phyloP scores from a whole-genome alignment of 2,329 filamentous ascomycete species.

The Lachnellula subtilissima region DNA sequence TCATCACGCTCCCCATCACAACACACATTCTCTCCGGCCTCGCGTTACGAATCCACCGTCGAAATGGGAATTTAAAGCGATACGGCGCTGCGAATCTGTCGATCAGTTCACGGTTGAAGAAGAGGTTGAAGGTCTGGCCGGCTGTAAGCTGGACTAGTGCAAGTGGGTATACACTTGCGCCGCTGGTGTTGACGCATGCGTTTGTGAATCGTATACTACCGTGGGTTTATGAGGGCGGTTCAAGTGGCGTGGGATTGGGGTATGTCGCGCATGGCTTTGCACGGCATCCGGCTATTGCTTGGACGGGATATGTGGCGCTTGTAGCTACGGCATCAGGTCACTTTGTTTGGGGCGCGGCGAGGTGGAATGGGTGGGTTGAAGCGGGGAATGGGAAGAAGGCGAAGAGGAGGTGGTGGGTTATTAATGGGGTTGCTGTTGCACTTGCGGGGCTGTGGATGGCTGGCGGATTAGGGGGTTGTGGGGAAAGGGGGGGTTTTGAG shows the following conservation, averaged over 20 bases:
- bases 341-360: slow-evolving; percentile 79
- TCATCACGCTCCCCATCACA: slow-evolving; percentile 70
- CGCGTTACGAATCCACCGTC: slow-evolving; percentile 68
- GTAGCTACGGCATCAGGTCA: slow-evolving; percentile 67
- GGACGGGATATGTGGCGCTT: slow-evolving; percentile 63
- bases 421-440: slow-evolving; percentile 60
- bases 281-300: slow-evolving; percentile 61
- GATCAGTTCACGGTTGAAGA: slow-evolving; percentile 39
- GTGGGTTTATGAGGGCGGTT: slow-evolving; percentile 72
- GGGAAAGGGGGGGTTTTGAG: slow-evolving; percentile 65
- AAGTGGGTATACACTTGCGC: slow-evolving; percentile 66
- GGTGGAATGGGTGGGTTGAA: slow-evolving; percentile 67
- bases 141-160: slow-evolving; percentile 62
- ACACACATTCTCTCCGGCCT: slow-evolving; percentile 75
- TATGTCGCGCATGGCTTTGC: slow-evolving; percentile 85
- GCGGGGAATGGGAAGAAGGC: slow-evolving; percentile 46
- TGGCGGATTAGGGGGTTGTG: slow-evolving; percentile 74
- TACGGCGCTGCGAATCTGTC: slow-evolving; percentile 65
- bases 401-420: slow-evolving; percentile 63
- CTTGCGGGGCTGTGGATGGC: slow-evolving; percentile 70
- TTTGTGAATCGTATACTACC: slow-evolving; percentile 74
- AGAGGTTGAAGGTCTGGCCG: slow-evolving; percentile 47
- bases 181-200: slow-evolving; percentile 65
- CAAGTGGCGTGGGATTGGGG: slow-evolving; percentile 75
- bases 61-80: slow-evolving; percentile 63